Base-by-base conservation (phyloP, 202 grass and related monocot genomes). In the Zoysia matrella region DNA sequence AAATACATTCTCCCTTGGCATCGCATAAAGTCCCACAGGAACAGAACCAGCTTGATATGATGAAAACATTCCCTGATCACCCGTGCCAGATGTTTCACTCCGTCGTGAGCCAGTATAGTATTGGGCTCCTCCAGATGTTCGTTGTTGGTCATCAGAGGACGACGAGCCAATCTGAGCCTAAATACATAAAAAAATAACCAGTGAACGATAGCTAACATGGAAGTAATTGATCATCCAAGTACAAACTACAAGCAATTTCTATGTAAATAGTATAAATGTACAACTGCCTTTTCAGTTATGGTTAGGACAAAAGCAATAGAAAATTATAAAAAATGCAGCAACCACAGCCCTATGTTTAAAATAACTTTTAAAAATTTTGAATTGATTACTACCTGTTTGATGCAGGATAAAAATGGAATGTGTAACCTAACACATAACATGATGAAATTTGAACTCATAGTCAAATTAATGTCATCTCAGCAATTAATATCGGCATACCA, bases 81-180 rank as follows among this genome's bases (percentile, higher is more conserved):
- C 91, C 44, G 71, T 79, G 72, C 55, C 75, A 77, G 83, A 52
- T 83, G 89, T 80, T 82, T 91, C 94, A 64, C 69, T 80, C 67
- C 93, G 94, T 60, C 63, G 90, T 47, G 81, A 84, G 45, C 86
- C 66, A 72, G 82, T 61, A 62, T 93, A 97, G 71, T 91, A 93
- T 52, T 90, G 91, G 47, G 81, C 63, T 36, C 30, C 30, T 36
- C 30, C 1, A 36, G 30, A 36, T 36, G 30, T 36, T 36, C 30
- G 30, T 36, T 36, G 30, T 36, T 36, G 30, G 30, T 36, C 30
- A 36, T 36, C 30, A 22, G 89, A 82, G 69, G 94, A 94, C 76
- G 91, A 91, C 47, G 89, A 89, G 36, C 91, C 89, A 86, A 97
- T 65, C 44, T 87, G 94, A 11, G 83, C 94, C 91, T 97, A 79